These are phyloP conservation scores for Caloboletus inedulis DNA, from an alignment of 1,284 basidiomycete genomes.

Conservation along the genomic window DNA sequence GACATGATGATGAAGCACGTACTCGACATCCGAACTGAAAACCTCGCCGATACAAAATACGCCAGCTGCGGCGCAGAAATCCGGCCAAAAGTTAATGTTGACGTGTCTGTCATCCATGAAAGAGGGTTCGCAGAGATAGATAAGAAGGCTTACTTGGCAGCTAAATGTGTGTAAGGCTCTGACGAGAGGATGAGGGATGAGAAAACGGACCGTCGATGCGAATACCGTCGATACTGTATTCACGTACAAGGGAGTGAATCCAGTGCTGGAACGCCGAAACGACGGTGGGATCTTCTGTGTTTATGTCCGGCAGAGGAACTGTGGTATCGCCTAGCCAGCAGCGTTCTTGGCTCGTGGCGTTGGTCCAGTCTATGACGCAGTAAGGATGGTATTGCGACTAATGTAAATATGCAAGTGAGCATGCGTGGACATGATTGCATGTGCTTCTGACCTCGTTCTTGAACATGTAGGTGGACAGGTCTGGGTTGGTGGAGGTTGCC, in stretches of 20 bases:
- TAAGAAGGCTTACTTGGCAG: constrained; percentile 53
- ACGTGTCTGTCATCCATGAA: constrained; percentile 48
- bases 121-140: background rate
- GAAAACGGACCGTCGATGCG: constrained; percentile 62
- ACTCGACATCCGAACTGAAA: constrained; percentile 55
- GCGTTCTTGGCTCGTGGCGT: constrained; percentile 63
- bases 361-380: constrained; percentile 46
- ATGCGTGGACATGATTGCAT: background rate
- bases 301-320: constrained; percentile 64
- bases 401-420: constrained; percentile 10
- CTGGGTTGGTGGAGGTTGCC: constrained; percentile 52
- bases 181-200: background rate
- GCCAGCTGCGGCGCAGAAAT: constrained; percentile 66
- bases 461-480: constrained; percentile 59
- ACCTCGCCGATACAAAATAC: constrained; percentile 87
- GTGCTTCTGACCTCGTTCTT: constrained; percentile 50
- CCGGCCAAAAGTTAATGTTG: constrained; percentile 63
- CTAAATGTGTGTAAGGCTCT: constrained; percentile 24
- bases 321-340: constrained; percentile 72
- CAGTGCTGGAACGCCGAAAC: constrained; percentile 53
- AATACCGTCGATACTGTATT: constrained; percentile 63
- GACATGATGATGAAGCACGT: constrained; percentile 20
- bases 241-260: constrained; percentile 54
- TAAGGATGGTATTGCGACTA: constrained; percentile 38
- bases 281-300: constrained; percentile 67